Evolutionary conservation across 2,329 filamentous ascomycete species (phyloP).

Genomic region (Hypoxylon sp.): DNA sequence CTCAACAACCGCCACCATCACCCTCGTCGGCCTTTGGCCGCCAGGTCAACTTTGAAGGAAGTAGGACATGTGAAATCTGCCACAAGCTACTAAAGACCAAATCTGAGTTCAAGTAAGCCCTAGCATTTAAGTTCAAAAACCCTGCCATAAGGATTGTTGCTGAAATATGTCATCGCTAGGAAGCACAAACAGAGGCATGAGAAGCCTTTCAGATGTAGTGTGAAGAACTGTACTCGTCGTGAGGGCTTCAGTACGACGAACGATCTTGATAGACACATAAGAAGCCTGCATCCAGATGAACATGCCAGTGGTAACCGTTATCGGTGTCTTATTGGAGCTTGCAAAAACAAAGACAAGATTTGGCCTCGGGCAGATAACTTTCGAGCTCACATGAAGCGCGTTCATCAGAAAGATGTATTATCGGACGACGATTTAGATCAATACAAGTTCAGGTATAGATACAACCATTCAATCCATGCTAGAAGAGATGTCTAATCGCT

Average conservation of each 20-base stretch:
- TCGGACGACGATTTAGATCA: constrained; percentile 58
- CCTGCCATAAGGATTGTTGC: constrained; percentile 18
- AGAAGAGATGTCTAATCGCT: constrained; percentile 38
- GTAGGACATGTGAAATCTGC: constrained; percentile 59
- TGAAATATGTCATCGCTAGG: constrained; percentile 61
- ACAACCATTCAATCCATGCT: not conserved
- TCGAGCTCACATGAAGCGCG: constrained; percentile 79
- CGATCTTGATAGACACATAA: constrained; percentile 84
- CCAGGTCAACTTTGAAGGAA: constrained; percentile 38
- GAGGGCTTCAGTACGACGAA: constrained; percentile 84
- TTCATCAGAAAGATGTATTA: constrained; percentile 67
- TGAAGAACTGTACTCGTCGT: constrained; percentile 68
- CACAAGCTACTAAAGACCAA: constrained; percentile 62
- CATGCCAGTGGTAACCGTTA: constrained; percentile 67
- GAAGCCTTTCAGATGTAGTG: constrained; percentile 75
- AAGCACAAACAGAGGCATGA: constrained; percentile 81
- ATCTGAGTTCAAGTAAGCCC: constrained; percentile 69
- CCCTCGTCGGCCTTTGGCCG: constrained; percentile 22
- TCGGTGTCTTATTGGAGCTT: constrained; percentile 71
- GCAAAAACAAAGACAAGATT: constrained; percentile 73
- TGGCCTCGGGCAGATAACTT: constrained; percentile 93
- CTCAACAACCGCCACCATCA: constrained; percentile 28
- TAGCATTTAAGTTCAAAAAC: constrained; percentile 1
- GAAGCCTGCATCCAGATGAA: constrained; percentile 74
- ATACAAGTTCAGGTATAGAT: constrained; percentile 54